phyloP scores from a whole-genome alignment of 225 moss, liverwort and hornwort species.

The Polytrichum commune region DNA sequence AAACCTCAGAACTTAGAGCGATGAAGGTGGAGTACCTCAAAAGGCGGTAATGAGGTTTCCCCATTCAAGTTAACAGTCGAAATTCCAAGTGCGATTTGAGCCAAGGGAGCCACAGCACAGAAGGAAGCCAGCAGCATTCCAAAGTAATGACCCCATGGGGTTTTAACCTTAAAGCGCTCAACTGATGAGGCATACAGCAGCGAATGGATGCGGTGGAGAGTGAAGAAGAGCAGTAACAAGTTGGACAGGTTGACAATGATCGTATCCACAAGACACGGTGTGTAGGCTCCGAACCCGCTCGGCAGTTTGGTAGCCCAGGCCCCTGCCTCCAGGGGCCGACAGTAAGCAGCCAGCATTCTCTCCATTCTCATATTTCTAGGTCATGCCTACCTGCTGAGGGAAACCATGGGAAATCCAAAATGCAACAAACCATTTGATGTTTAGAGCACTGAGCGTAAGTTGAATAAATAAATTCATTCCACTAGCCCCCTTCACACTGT shows the following conservation, averaged over 20 bases:
- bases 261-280: slow-evolving; percentile 59
- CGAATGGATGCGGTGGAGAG: slow-evolving; percentile 40
- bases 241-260: slow-evolving; percentile 39
- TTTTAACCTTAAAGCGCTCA: slow-evolving; percentile 49
- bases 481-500: no score
- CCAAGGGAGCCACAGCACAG: slow-evolving; percentile 48
- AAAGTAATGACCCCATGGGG: slow-evolving; percentile 37
- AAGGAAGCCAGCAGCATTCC: slow-evolving; percentile 45
- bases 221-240: slow-evolving; percentile 33
- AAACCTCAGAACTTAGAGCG: not conserved
- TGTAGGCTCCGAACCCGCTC: slow-evolving; percentile 59
- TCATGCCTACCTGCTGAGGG: no score
- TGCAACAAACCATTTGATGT: no score
- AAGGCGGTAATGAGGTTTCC: slow-evolving; percentile 47
- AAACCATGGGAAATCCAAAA: no score
- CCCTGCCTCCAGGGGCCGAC: slow-evolving; percentile 49
- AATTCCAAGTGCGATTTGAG: slow-evolving; percentile 48
- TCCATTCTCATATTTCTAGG: slow-evolving; percentile 22
- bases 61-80: slow-evolving; percentile 55
- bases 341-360: slow-evolving; percentile 23
- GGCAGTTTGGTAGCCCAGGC: slow-evolving; percentile 48
- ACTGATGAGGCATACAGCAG: slow-evolving; percentile 37
- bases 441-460: no score
- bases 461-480: no score
- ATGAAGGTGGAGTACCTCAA: slow-evolving; percentile 35